Conservation (phyloP, 2,329 filamentous ascomycete genomes). For the Huntiella omanensis region DNA sequence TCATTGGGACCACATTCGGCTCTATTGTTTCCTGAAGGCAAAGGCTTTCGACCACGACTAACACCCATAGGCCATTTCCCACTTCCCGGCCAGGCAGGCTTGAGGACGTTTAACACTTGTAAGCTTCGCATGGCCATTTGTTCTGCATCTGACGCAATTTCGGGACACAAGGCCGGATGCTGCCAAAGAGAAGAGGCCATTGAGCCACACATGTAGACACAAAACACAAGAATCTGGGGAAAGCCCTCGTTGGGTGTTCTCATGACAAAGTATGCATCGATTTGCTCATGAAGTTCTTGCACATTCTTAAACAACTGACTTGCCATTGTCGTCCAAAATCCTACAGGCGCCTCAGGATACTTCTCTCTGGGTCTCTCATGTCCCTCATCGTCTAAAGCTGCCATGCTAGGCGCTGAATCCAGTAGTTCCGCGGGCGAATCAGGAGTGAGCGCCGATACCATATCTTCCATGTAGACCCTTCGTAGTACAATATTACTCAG, state of each 20-base stretch:
- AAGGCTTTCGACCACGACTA: no score
- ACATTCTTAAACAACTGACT: conserved; percentile 20
- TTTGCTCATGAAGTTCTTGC: conserved; percentile 19
- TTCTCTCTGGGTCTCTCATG: conserved; percentile 9
- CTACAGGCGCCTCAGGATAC: conserved; percentile 12
- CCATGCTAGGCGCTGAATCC: conserved; percentile 10
- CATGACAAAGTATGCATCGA: conserved; percentile 18
- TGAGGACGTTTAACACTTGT: conserved; percentile 14
- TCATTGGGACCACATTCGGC: no score
- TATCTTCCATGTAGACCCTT: conserved; percentile 19
- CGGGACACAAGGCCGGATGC: conserved; percentile 16
- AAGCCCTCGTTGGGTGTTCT: conserved; percentile 17
- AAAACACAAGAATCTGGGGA: conserved; percentile 22
- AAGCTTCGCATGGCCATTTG: conserved; percentile 15
- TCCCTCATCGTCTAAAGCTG: neutral
- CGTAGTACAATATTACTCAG: conserved; percentile 21
- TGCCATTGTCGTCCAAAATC: conserved; percentile 17
- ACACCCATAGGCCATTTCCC: conserved; percentile 12
- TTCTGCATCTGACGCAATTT: conserved; percentile 14
- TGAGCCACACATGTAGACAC: conserved; percentile 22
- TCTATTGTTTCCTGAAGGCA: no score
- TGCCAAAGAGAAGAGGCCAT: conserved; percentile 18
- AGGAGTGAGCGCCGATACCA: conserved; percentile 13
- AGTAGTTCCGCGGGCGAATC: neutral
- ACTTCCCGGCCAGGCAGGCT: conserved; percentile 15